Conservation (phyloP, 148 eudicot genomes). For the Euryodendron excelsum region DNA sequence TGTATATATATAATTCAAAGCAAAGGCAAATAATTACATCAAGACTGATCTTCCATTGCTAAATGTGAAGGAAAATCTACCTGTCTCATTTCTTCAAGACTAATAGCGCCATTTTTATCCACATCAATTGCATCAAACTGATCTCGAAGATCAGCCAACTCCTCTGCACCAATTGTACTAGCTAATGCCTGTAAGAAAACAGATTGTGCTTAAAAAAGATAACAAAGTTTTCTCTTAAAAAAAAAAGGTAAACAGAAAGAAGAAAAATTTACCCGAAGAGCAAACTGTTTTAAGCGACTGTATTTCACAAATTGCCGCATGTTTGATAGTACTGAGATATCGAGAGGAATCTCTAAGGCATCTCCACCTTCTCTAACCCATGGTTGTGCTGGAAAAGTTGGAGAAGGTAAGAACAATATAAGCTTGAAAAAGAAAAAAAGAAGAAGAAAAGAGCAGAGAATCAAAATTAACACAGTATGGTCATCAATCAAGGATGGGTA, state of each 20-base stretch:
- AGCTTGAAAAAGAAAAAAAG: background rate
- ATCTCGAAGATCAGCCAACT: slow-evolving; percentile 78
- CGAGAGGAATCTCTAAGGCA: slow-evolving; percentile 89
- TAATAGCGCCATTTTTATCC: slow-evolving; percentile 86
- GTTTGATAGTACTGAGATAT: slow-evolving; percentile 80
- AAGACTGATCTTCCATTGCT: background rate
- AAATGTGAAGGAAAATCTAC: slow-evolving; percentile 30
- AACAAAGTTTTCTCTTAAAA: background rate
- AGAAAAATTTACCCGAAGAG: slow-evolving; percentile 58
- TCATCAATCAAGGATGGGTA: background rate
- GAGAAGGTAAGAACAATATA: slow-evolving; percentile 10
- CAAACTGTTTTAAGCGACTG: slow-evolving; percentile 92
- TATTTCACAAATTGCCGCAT: slow-evolving; percentile 93
- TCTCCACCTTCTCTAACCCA: slow-evolving; percentile 99
- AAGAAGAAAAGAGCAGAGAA: background rate
- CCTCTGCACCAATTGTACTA: slow-evolving; percentile 67
- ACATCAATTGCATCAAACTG: slow-evolving; percentile 95
- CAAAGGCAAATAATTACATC: background rate
- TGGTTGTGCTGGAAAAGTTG: slow-evolving; percentile 65
- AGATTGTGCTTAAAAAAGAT: background rate
- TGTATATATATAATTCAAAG: background rate
- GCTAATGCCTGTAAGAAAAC: slow-evolving; percentile 74
- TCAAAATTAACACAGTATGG: background rate
- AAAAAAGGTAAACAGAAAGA: background rate
- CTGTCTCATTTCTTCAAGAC: slow-evolving; percentile 98